A percentile compares a stretch with the other conserved stretches of the same genome.
Evolutionary conservation across 2,329 filamentous ascomycete genomes (phyloP).

Genomic region (Diaporthe sp.): DNA sequence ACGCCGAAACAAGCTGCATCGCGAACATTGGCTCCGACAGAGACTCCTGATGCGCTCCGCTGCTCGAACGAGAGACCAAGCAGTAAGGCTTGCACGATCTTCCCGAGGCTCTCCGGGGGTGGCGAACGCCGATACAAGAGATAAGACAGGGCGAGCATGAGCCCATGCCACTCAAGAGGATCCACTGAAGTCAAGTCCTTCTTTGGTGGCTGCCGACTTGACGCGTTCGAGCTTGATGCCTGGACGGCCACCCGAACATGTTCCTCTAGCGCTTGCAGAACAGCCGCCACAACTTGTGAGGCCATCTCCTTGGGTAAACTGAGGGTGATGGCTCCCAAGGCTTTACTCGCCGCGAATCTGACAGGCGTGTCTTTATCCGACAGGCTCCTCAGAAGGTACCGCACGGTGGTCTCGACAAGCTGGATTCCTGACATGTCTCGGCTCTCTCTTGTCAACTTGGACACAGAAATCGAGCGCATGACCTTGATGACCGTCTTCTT

Average conservation of each 20-base stretch:
- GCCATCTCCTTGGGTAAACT: constrained; percentile 87
- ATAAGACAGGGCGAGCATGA: constrained; percentile 90
- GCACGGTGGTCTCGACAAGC: constrained; percentile 84
- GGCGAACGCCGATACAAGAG: constrained; percentile 88
- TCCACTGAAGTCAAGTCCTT: constrained; percentile 82
- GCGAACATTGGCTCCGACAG: constrained; percentile 89
- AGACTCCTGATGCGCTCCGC: constrained; percentile 85
- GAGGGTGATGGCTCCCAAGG: constrained; percentile 87
- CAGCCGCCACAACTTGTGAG: constrained; percentile 86
- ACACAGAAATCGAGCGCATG: constrained; percentile 79
- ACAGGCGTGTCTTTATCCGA: constrained; percentile 93
- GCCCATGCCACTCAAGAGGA: constrained; percentile 89
- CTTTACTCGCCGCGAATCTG: constrained; percentile 91
- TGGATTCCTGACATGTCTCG: constrained; percentile 61
- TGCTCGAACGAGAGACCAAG: constrained; percentile 91
- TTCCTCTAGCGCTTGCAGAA: constrained; percentile 77
- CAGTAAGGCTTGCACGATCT: constrained; percentile 83
- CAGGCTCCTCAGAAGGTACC: constrained; percentile 82
- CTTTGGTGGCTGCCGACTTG: constrained; percentile 50
- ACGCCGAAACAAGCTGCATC: constrained; percentile 97
- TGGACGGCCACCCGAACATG: constrained; percentile 69
- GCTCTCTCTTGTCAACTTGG: constrained; percentile 70
- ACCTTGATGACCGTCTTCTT: constrained; percentile 89
- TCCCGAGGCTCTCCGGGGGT: constrained; percentile 76
- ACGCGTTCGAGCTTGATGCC: constrained; percentile 46